These are phyloP conservation scores for Alternaria novae-zelandiae DNA, from an alignment of 2,329 filamentous ascomycete genomes.

Conservation along the genomic window DNA sequence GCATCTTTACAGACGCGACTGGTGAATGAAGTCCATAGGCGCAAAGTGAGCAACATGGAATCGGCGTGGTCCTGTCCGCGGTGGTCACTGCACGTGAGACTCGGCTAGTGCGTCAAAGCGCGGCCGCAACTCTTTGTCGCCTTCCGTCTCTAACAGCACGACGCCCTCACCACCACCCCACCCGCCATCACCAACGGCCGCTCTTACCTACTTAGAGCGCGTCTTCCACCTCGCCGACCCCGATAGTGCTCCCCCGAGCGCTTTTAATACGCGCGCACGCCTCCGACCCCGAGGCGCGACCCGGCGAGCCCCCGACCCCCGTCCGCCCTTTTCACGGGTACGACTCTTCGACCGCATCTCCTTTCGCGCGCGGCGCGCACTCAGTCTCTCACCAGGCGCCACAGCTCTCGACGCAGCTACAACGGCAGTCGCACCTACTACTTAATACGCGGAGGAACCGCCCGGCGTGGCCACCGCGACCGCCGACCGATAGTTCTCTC, in stretches of 20 bases:
- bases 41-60: slow-evolving; percentile 11
- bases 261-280: slow-evolving; percentile 33
- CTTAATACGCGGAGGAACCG: slow-evolving; percentile 31
- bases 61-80: neutral
- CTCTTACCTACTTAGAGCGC: slow-evolving; percentile 43
- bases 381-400: slow-evolving; percentile 15
- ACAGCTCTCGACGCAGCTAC: slow-evolving; percentile 24
- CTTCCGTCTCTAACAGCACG: slow-evolving; percentile 25
- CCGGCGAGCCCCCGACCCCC: slow-evolving; percentile 35
- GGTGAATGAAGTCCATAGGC: slow-evolving; percentile 16
- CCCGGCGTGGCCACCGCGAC: slow-evolving; percentile 40
- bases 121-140: slow-evolving; percentile 17
- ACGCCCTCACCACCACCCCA: slow-evolving; percentile 33
- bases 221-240: slow-evolving; percentile 32
- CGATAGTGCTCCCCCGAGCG: slow-evolving; percentile 34
- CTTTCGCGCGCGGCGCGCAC: slow-evolving; percentile 44
- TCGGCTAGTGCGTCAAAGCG: slow-evolving; percentile 16
- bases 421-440: slow-evolving; percentile 21
- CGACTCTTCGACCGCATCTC: slow-evolving; percentile 38
- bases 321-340: slow-evolving; percentile 37
- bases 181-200: slow-evolving; percentile 40
- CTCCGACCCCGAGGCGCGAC: slow-evolving; percentile 28
- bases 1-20: slow-evolving; percentile 27
- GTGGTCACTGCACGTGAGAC: slow-evolving; percentile 9
- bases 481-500: slow-evolving; percentile 21